Conservation (phyloP, 208 protist genomes). For the Zelonia costaricensis region DNA sequence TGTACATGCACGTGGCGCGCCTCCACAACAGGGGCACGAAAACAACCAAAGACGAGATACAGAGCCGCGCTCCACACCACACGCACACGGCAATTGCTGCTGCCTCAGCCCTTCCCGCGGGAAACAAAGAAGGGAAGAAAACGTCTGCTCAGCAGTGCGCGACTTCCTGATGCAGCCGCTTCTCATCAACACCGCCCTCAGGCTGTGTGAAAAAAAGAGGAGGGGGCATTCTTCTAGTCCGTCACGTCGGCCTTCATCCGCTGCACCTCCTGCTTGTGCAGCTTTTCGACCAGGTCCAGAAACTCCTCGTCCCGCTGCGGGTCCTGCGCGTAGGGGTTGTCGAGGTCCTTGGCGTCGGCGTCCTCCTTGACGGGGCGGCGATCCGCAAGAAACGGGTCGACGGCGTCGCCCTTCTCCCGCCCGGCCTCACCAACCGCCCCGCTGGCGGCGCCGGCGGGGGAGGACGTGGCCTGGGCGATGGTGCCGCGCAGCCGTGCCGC, state of each 20-base stretch:
- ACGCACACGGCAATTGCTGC: no score
- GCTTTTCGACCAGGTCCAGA: constrained; percentile 56
- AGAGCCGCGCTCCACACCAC: no score
- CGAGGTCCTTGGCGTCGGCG: constrained; percentile 20
- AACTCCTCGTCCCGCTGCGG: constrained; percentile 70
- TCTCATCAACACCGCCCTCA: no score
- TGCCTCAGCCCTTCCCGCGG: no score
- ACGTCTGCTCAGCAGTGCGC: no score
- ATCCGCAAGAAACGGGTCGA: constrained; percentile 14
- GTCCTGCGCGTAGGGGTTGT: constrained; percentile 74
- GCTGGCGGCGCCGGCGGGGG: background rate
- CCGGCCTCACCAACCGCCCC: background rate
- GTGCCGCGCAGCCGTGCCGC: constrained; percentile 27
- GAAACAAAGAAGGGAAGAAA: no score
- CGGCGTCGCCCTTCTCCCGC: constrained; percentile 2
- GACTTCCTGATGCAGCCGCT: no score
- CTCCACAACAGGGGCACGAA: no score
- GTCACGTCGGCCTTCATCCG: constrained; percentile 36
- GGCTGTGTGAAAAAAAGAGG: constrained; percentile 20
- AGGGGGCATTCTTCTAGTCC: no score
- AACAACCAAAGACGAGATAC: no score
- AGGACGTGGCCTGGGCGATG: constrained; percentile 8
- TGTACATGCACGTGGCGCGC: no score
- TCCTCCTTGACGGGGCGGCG: constrained; percentile 17
- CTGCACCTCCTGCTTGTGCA: constrained; percentile 54